These are phyloP conservation scores for Neurospora sp. DNA, from an alignment of 2,329 filamentous ascomycete species.

Conservation along the genomic window DNA sequence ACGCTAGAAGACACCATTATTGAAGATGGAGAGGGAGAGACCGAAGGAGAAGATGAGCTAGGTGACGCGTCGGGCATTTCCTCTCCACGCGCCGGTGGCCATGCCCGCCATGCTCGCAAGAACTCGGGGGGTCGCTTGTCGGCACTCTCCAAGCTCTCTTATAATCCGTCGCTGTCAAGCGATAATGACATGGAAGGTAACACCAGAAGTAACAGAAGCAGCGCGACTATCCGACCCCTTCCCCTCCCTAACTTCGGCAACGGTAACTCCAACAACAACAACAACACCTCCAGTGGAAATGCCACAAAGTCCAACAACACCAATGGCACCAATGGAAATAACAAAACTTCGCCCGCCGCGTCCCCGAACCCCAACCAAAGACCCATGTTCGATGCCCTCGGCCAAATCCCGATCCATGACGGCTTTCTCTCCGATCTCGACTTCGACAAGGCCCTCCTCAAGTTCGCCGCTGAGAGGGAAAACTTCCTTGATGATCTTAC, in stretches of 20 bases:
- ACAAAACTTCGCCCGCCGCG: background rate
- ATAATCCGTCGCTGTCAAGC: conserved; percentile 12
- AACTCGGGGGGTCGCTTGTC: conserved; percentile 50
- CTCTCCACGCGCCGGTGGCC: conserved; percentile 26
- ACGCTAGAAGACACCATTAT: conserved; percentile 49
- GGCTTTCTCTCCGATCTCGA: conserved; percentile 59
- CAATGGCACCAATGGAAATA: conserved; percentile 11
- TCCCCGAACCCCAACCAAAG: background rate
- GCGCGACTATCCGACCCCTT: conserved; percentile 48
- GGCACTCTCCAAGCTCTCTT: conserved; percentile 32
- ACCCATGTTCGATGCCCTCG: conserved; percentile 10
- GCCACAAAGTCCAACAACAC: conserved; percentile 9
- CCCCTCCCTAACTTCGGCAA: conserved; percentile 18
- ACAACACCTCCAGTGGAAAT: conserved; percentile 10
- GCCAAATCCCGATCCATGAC: conserved; percentile 22
- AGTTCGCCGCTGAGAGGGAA: conserved; percentile 92
- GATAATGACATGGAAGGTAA: conserved; percentile 48
- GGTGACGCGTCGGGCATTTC: conserved; percentile 22
- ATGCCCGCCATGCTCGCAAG: conserved; percentile 47
- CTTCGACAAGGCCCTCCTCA: conserved; percentile 85
- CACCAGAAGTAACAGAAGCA: conserved; percentile 55
- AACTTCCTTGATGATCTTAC: conserved; percentile 87
- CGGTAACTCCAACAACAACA: conserved; percentile 11
- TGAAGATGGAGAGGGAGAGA: conserved; percentile 50
- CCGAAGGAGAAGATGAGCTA: conserved; percentile 11